Percentiles rank a stretch among this genome's conserved stretches.
Evolutionary conservation across 2,329 filamentous ascomycete species (phyloP).

Genomic region (Paracoccidioides brasiliensis): DNA sequence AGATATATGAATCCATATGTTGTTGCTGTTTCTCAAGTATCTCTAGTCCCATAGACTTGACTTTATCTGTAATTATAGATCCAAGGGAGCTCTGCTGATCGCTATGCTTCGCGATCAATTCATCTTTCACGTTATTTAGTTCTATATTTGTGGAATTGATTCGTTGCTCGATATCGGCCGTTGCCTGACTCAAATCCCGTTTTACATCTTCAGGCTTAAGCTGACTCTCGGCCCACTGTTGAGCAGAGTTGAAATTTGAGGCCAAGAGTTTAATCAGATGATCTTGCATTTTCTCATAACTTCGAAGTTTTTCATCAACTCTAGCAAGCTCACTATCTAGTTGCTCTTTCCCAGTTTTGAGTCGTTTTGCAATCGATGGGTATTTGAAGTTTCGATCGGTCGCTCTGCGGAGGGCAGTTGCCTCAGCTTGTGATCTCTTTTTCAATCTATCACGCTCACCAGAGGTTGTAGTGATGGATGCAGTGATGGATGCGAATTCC

Average conservation of each 20-base stretch:
- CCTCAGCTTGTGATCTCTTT: constrained; percentile 14
- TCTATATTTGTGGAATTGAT: background rate
- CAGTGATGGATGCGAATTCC: constrained; percentile 1
- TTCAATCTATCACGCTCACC: background rate
- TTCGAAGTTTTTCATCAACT: constrained; percentile 14
- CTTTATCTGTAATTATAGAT: background rate
- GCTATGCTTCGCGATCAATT: background rate
- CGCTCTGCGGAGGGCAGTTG: constrained; percentile 23
- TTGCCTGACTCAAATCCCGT: background rate
- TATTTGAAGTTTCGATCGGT: constrained; percentile 11
- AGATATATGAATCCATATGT: background rate
- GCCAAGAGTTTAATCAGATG: constrained; percentile 2
- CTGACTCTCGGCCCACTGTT: background rate
- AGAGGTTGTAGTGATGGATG: background rate
- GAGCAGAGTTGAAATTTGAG: background rate
- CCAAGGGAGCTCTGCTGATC: background rate
- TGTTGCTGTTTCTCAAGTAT: background rate
- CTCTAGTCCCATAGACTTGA: background rate
- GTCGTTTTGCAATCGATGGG: constrained; percentile 15
- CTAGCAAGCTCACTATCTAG: constrained; percentile 12
- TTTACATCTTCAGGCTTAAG: background rate
- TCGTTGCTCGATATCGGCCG: background rate
- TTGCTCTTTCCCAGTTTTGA: constrained; percentile 12
- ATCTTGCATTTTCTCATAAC: constrained; percentile 10
- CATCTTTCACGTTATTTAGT: background rate